Conservation (phyloP, 805 yeast species). For the Pichia heedii region DNA sequence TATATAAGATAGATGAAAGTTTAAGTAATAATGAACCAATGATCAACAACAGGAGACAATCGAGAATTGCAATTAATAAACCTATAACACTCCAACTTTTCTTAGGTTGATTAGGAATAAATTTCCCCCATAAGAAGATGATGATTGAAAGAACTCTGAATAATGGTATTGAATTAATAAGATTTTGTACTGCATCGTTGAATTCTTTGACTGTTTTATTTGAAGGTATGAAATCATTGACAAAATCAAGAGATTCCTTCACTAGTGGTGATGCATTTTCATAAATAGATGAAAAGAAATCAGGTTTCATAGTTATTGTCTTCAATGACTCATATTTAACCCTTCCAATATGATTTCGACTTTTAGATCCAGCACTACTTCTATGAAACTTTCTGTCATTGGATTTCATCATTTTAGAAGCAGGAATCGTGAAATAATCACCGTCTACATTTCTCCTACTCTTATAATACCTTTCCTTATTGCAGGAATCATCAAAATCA, state of each 20-base stretch:
- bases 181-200: constrained; percentile 1
- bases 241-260: neutral
- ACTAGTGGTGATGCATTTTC: neutral
- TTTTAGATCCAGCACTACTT: too few relatives aligned
- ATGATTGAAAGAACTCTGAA: neutral
- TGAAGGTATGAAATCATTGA: constrained; percentile 1
- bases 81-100: neutral
- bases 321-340: neutral
- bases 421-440: too few relatives aligned
- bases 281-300: neutral
- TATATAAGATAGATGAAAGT: neutral
- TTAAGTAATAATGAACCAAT: neutral
- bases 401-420: too few relatives aligned
- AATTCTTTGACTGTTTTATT: constrained; percentile 5
- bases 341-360: too few relatives aligned
- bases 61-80: neutral
- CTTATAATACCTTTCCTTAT: neutral
- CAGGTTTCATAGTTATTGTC: neutral
- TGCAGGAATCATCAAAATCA: neutral
- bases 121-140: neutral
- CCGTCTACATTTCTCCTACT: too few relatives aligned
- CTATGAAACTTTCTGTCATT: too few relatives aligned
- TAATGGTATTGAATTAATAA: neutral
- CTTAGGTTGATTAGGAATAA: neutral
- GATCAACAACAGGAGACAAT: neutral